These are phyloP conservation scores for Polysphondylium violaceum DNA, from an alignment of 78 protist genomes.

Conservation along the genomic window DNA sequence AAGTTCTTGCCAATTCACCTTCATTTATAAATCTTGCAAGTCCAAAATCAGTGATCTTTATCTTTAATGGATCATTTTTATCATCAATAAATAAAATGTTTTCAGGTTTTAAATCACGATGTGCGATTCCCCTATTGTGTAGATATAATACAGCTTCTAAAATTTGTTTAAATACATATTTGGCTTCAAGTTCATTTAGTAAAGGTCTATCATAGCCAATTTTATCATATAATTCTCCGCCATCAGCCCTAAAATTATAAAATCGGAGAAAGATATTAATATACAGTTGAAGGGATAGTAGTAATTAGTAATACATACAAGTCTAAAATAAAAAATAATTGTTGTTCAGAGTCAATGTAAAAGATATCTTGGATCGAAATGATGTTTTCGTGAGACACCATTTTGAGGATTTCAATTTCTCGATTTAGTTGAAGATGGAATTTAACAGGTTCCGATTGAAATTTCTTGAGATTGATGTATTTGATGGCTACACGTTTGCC, in stretches of 20 bases:
- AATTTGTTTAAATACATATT: conserved; percentile 69
- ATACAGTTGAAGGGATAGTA: not conserved
- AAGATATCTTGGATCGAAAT: conserved; percentile 40
- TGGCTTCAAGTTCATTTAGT: conserved; percentile 88
- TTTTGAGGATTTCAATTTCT: conserved; percentile 50
- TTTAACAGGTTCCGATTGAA: not conserved
- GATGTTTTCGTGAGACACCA: conserved; percentile 22
- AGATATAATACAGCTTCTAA: conserved; percentile 84
- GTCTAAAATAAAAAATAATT: conserved; percentile 36
- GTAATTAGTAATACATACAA: not conserved
- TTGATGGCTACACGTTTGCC: conserved; percentile 27
- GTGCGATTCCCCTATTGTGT: conserved; percentile 89
- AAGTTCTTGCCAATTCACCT: conserved; percentile 42
- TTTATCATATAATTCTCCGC: conserved; percentile 39
- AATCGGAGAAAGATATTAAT: not conserved
- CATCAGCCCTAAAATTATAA: conserved; percentile 20
- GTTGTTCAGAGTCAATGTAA: conserved; percentile 21
- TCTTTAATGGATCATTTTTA: conserved; percentile 2
- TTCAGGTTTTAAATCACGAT: conserved; percentile 89
- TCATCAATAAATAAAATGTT: conserved; percentile 23
- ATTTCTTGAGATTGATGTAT: conserved; percentile 16
- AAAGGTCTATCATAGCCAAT: conserved; percentile 25
- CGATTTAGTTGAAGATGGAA: conserved; percentile 26
- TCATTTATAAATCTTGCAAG: conserved; percentile 56
- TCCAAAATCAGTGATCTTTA: conserved; percentile 64